Base-by-base conservation (phyloP, 345 rosid species). In the Anastatica hierochuntica region DNA sequence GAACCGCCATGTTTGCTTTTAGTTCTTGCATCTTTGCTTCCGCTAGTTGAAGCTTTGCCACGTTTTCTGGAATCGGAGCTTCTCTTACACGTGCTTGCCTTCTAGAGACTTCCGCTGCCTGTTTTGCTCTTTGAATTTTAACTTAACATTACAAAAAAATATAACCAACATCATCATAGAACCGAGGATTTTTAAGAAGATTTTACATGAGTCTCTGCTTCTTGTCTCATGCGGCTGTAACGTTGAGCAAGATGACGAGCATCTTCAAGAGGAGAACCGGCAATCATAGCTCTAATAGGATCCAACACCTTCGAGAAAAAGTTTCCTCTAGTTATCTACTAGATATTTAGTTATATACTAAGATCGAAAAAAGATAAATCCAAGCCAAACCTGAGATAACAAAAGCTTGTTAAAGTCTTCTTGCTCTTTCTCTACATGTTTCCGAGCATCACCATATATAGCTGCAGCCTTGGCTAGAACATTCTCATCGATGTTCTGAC, bases 191-290 rank as follows among this genome's bases (percentile, higher is more conserved):
- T n/a, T 30, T 5, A 38, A 47, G 33, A 45, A 9, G 11, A 26
- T 53, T n/a, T n/a, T 81, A 90, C 98, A 87, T 80, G 85, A 15
- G 76, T 18, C 77, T 90, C 96, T 34, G 98, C 98, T 73, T 90
- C 98, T 77, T 87, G 96, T 68, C 96, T 84, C 98, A 92, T 87
- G 46, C 95, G 90, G 67, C 95, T 87, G 60, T 90, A 90, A 52
- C 95, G 96, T 72, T 90, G 98, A 53, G 98, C 96, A 23, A 90
- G 85, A 81, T 82, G 95, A 23, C 98, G 96, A 30, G 96, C 96
- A 64, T 87, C 98, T 73, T 87, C 96, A 50, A 87, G 61, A 51
- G 89, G 90, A 69, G 88, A 36, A 55, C 94, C 90, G 6, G 27
- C 60, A 14, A 70, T 61, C 94, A 87, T 92, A 72, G 98, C 85